A percentile compares a stretch with the other conserved stretches of the same genome.
These are phyloP conservation scores for Phytophthora podocarpi DNA, from an alignment of 352 stramenopile genomes.

Conservation along the genomic window DNA sequence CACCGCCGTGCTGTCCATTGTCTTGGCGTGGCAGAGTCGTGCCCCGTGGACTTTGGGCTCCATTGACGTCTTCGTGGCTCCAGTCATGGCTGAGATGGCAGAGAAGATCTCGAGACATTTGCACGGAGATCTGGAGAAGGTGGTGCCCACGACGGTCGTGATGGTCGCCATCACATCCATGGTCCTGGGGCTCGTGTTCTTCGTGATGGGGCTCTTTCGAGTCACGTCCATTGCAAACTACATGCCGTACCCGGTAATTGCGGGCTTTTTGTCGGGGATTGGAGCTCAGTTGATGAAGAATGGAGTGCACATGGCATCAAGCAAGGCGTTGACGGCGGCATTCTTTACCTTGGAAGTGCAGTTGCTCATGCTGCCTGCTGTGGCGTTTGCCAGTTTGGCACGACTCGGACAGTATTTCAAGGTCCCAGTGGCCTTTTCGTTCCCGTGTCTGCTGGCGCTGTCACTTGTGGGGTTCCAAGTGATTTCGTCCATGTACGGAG, in stretches of 20 bases:
- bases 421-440: slow-evolving; percentile 71
- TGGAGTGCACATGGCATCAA: slow-evolving; percentile 78
- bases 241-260: slow-evolving; percentile 86
- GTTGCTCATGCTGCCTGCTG: slow-evolving; percentile 55
- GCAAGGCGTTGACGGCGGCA: slow-evolving; percentile 48
- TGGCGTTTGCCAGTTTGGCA: slow-evolving; percentile 63
- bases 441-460: slow-evolving; percentile 64
- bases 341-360: slow-evolving; percentile 71
- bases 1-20: slow-evolving; percentile 67
- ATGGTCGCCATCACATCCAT: slow-evolving; percentile 76
- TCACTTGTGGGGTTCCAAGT: slow-evolving; percentile 72
- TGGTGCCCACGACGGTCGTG: slow-evolving; percentile 74
- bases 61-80: slow-evolving; percentile 83
- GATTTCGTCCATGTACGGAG: slow-evolving; percentile 29
- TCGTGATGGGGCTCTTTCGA: slow-evolving; percentile 69
- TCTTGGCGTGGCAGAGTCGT: slow-evolving; percentile 75
- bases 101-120: slow-evolving; percentile 66
- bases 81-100: slow-evolving; percentile 78
- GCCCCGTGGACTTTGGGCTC: slow-evolving; percentile 77
- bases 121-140: slow-evolving; percentile 59
- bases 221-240: slow-evolving; percentile 86
- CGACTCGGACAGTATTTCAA: slow-evolving; percentile 64
- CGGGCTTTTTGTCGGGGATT: slow-evolving; percentile 81
- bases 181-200: slow-evolving; percentile 66
- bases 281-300: slow-evolving; percentile 80